A percentile compares a stretch with the other conserved stretches of the same genome.
Evolutionary conservation across 345 rosid genomes (phyloP).

Genomic region (Dipteronia sinensis): DNA sequence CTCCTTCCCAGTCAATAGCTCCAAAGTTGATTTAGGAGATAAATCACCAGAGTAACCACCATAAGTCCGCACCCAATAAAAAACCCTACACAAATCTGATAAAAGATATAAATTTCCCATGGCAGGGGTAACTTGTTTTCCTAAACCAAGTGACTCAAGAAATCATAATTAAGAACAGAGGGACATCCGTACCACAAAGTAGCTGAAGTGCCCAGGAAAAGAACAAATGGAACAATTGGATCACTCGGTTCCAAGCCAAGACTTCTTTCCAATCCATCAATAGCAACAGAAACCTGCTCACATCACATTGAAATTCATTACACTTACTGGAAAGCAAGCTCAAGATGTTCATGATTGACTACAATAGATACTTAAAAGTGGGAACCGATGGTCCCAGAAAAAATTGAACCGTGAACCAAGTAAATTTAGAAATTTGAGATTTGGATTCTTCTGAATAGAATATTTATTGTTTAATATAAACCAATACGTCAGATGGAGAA

Average conservation of each 20-base stretch:
- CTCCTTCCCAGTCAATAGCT: conserved; percentile 69
- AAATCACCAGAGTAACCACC: conserved; percentile 92
- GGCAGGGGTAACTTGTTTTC: conserved; percentile 25
- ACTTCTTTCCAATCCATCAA: conserved; percentile 72
- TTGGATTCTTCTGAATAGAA: background rate
- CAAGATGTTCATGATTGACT: conserved; percentile 6
- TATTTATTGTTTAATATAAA: background rate
- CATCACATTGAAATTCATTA: conserved; percentile 13
- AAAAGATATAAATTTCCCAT: conserved; percentile 51
- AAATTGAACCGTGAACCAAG: conserved; percentile 10
- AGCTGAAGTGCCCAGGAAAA: conserved; percentile 65
- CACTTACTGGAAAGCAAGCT: conserved; percentile 1
- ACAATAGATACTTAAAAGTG: background rate
- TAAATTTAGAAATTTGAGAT: background rate
- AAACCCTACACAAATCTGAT: conserved; percentile 91
- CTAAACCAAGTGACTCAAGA: conserved; percentile 1
- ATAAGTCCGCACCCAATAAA: conserved; percentile 71
- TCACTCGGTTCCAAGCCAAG: conserved; percentile 85
- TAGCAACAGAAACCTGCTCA: conserved; percentile 48
- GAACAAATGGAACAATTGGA: conserved; percentile 72
- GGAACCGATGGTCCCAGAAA: conserved; percentile 3
- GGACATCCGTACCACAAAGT: conserved; percentile 76
- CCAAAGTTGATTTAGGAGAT: conserved; percentile 70
- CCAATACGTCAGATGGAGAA: background rate
- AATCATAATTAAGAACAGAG: conserved; percentile 28